Evolutionary conservation across 2,329 filamentous ascomycete species (phyloP).

Genomic region (Arthrobotrys iridis): DNA sequence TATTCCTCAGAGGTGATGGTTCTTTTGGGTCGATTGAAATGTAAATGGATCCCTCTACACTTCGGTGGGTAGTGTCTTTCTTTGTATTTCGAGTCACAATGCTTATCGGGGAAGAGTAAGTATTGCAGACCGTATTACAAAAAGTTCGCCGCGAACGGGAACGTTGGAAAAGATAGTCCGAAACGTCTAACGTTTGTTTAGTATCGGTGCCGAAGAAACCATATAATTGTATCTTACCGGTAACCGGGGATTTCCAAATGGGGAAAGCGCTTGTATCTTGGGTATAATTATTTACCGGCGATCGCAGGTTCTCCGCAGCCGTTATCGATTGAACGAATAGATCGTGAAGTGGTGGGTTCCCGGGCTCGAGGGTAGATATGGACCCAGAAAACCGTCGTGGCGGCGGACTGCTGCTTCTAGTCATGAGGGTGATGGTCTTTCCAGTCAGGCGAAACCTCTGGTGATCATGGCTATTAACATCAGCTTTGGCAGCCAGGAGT

Average conservation of each 20-base stretch:
- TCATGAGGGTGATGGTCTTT: background rate
- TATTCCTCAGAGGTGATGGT: background rate
- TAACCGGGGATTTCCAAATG: background rate
- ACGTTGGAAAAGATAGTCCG: background rate
- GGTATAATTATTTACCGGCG: no score
- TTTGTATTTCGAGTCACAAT: background rate
- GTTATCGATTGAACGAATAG: no score
- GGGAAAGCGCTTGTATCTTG: background rate
- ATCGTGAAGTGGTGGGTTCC: no score
- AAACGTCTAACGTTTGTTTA: background rate
- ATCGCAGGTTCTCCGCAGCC: no score
- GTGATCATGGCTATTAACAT: background rate
- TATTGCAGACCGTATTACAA: background rate
- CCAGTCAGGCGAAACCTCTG: background rate
- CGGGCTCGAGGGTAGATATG: no score
- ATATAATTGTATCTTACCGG: background rate
- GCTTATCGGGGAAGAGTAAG: background rate
- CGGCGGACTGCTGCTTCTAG: background rate
- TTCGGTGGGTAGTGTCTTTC: no score
- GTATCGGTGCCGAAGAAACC: background rate
- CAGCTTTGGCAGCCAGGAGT: no score
- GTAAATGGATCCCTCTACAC: no score
- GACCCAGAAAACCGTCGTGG: background rate
- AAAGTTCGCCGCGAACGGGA: background rate
- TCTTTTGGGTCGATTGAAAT: background rate